Base-by-base conservation (phyloP, 306 rosid species). In the Rosa lucieae region DNA sequence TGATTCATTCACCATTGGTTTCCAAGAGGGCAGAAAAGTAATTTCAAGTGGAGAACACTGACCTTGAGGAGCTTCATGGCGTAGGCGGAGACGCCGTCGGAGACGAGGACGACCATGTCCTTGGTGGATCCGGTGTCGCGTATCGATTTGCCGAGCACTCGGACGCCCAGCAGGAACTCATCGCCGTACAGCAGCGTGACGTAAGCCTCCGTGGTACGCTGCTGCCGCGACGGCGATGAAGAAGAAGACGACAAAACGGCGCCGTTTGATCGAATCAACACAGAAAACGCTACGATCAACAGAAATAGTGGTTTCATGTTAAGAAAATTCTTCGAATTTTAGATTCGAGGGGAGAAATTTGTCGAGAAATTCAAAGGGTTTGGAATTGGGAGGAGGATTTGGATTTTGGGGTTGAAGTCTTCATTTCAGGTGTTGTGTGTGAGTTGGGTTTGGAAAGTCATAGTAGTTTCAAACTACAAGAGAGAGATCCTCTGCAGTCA, bases 181-280 rank as follows among this genome's bases (percentile, higher is more conserved):
- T 96, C 99, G 8, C 99, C 99, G 74, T 96, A 96, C 67, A 96
- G 67, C 7, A 96, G 97, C 77, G 99, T 96, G 71, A 85, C 99
- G 51, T 96, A 96, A 66, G 99, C 99, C 76, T 91, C 91, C 47
- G 84, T 79, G 10, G 85, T 78, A 17, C 72, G 78, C 84, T 78
- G 90, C 44, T 72, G 67, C 69, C 76, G 29, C 26, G 63, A 49
- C 12, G 70, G 29, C 26, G 63, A 49, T 5, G 70, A 47, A n/a
- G 77, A 40, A 43, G 93, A 82, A 1, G 76, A 51, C 35, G 78
- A 29, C 32, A 29, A 44, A 1, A 10, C 86, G 10, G 13, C 73
- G 37, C 82, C 53, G 37, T 32, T 32, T 9, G 79, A 83, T 73
- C 85, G 85, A 80, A 86, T 43, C 76, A 85, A 9, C 44, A 84